Base-by-base conservation (phyloP, 495 filamentous ascomycete species). In the Xylaria flabelliformis region DNA sequence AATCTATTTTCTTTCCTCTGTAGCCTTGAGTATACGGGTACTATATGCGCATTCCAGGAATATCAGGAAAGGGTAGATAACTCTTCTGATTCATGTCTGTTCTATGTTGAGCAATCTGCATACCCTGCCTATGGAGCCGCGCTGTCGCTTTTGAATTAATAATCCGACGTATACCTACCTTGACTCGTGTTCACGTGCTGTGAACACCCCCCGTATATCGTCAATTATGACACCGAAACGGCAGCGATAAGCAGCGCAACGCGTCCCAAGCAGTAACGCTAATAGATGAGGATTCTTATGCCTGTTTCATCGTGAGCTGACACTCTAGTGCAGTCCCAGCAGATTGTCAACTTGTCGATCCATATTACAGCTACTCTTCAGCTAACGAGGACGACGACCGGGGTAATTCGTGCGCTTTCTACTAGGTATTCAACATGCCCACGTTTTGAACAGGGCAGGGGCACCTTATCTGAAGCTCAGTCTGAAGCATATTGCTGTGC, bases 171-270 rank as follows among this genome's bases (percentile, higher is more conserved):
- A 63, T 36, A 51, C 29, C 41, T 42, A 51, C 29, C 55, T 55
- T 75, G 72, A 74, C 71, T 75, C 74, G 71, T 51, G 41, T 32
- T 32, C 24, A 46, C n/a, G 5, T 39, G 6, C 9, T 65, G 42
- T 13, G 17, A 13, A 2, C 10, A 12, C 29, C 17, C 29, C 17
- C 39, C 19, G 29, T 61, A 39, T 19, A 12, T 61, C 58, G 58
- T 34, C 19, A 34, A 61, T n/a, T 10, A 39, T 61, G 58, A 61
- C 58, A 36, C 39, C 32, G 17, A 61, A 0, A 39, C 21, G 58
- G 58, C 58, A 32, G 17, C 10, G 58, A 13, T 41, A 61, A 61
- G 13, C 32, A 2, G 58, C 21, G 19, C n/a, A 39, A 21, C 34
- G 2, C 7, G 34, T 39, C 34, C 15, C 17, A 39, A 39, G n/a